phyloP scores from a whole-genome alignment of 768 basidiomycete species.

The Pleurotus cornucopiae region DNA sequence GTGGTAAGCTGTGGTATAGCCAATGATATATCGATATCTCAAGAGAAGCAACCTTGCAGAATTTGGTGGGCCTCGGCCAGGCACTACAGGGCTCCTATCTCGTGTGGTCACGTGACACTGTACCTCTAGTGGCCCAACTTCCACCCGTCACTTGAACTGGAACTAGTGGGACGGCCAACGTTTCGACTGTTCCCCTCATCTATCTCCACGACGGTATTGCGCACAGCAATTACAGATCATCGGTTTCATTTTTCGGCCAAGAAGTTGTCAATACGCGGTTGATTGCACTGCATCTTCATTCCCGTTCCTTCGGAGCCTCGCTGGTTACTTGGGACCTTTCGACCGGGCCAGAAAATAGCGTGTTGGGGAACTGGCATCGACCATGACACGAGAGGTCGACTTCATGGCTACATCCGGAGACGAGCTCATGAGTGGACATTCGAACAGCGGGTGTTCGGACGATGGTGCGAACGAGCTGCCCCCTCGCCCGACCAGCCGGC shows the following conservation, averaged over 20 bases:
- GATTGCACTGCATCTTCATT: background rate
- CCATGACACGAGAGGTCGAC: background rate
- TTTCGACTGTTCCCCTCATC: background rate
- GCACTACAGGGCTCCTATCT: too few species aligned
- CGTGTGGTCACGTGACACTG: background rate
- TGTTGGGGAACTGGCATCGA: background rate
- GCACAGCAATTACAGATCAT: background rate
- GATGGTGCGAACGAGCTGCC: conserved; percentile 24
- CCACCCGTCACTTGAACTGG: background rate
- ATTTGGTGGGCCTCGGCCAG: too few species aligned
- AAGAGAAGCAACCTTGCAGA: too few species aligned
- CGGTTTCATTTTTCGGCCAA: background rate
- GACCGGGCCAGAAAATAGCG: background rate
- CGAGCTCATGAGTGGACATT: conserved; percentile 15
- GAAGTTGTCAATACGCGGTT: background rate
- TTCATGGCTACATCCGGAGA: conserved; percentile 1
- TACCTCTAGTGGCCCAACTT: background rate
- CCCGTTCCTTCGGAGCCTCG: background rate
- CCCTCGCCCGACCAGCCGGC: conserved; percentile 43
- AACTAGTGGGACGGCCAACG: background rate
- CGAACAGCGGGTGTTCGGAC: conserved; percentile 8
- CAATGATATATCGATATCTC: too few species aligned
- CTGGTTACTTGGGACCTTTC: background rate
- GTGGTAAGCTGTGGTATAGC: too few species aligned
- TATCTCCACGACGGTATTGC: background rate